Conservation (phyloP, 2,329 filamentous ascomycete genomes). For the Aspergillus quadrilineatus region DNA sequence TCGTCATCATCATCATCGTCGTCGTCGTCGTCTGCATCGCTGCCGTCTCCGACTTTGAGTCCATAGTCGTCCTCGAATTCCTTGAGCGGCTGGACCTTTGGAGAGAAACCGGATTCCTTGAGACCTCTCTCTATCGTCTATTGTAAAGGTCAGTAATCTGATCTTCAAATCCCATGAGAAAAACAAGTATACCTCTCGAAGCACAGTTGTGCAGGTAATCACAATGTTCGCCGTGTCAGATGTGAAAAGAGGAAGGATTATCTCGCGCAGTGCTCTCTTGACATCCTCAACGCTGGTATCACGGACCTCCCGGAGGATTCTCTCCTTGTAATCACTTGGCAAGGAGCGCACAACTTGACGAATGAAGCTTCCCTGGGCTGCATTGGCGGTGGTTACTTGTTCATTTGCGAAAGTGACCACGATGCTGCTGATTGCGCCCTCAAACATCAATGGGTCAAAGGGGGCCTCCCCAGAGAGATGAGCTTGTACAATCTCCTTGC, state of each 20-base stretch:
- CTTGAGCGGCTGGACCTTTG: constrained; percentile 69
- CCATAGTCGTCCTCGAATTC: constrained; percentile 91
- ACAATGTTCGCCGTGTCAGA: constrained; percentile 80
- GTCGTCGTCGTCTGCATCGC: constrained; percentile 46
- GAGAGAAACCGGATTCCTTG: constrained; percentile 72
- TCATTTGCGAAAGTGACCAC: constrained; percentile 85
- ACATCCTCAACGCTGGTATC: constrained; percentile 75
- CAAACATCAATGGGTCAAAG: constrained; percentile 78
- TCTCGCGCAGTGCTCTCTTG: constrained; percentile 67
- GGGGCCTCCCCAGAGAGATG: constrained; percentile 69
- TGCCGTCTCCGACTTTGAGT: constrained; percentile 61
- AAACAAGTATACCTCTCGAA: constrained; percentile 68
- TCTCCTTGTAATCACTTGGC: constrained; percentile 72
- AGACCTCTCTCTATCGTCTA: constrained; percentile 76
- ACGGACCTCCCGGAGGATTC: constrained; percentile 73
- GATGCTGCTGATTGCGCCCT: constrained; percentile 87
- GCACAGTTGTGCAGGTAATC: constrained; percentile 80
- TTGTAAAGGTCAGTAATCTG: constrained; percentile 22
- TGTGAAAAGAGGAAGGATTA: constrained; percentile 77
- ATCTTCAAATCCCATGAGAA: constrained; percentile 2
- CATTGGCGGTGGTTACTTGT: constrained; percentile 78
- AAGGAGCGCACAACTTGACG: constrained; percentile 75
- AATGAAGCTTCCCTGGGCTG: constrained; percentile 80
- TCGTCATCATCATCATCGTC: constrained; percentile 20
- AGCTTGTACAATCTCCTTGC: constrained; percentile 70